Percentiles rank a stretch among this genome's conserved stretches.
Conservation (phyloP, 2,329 filamentous ascomycete genomes). For the Apiospora saccharicola region DNA sequence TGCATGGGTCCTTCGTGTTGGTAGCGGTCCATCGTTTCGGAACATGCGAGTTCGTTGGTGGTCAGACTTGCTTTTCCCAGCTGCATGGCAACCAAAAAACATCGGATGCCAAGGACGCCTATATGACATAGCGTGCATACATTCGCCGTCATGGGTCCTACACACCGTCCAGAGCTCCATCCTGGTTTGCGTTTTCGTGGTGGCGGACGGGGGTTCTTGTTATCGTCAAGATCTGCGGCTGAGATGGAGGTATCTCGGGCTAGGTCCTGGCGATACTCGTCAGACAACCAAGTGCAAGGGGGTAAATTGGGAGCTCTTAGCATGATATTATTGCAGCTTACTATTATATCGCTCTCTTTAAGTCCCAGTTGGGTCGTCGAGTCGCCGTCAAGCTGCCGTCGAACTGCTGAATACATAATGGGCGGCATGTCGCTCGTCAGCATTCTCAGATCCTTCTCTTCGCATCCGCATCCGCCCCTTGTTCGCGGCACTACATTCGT, state of each 20-base stretch:
- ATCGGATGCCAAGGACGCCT: constrained; percentile 8
- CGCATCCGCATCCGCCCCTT: constrained; percentile 8
- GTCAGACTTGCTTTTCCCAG: constrained; percentile 7
- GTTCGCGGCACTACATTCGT: constrained; percentile 15
- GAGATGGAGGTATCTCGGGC: not conserved
- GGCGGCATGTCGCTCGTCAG: not conserved
- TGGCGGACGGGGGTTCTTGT: constrained; percentile 4
- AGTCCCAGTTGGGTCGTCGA: not conserved
- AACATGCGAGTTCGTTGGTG: not conserved
- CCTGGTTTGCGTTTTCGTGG: not conserved
- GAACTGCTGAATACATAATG: constrained; percentile 4
- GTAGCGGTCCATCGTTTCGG: constrained; percentile 4
- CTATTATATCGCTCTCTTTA: not conserved
- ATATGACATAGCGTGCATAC: not conserved
- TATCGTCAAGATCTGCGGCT: constrained; percentile 4
- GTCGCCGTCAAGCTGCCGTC: too few relatives aligned
- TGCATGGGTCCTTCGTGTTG: constrained; percentile 14
- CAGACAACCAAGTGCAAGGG: not conserved
- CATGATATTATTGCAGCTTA: not conserved
- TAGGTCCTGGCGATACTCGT: constrained; percentile 6
- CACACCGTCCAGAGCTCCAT: constrained; percentile 6
- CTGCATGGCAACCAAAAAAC: not conserved
- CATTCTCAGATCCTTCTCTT: not conserved
- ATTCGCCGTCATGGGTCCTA: not conserved
- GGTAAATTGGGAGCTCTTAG: not conserved